Evolutionary conservation across 2,329 filamentous ascomycete species (phyloP), one percentile per base, ranked within the genome.

Genomic region (Claviceps sp.): DNA sequence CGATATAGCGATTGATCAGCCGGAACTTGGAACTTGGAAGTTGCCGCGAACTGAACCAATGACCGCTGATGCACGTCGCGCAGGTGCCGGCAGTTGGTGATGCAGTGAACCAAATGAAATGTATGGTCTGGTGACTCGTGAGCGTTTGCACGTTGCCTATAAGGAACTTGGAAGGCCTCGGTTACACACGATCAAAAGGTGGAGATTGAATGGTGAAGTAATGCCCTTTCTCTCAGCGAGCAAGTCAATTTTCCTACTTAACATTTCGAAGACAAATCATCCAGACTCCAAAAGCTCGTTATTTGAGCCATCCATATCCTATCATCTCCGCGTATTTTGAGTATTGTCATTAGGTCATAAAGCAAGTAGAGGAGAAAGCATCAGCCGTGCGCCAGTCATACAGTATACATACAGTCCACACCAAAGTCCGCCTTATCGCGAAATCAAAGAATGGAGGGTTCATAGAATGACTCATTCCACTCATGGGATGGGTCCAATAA

Each of bases 401-500:
- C 54, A 54, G 51, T 50, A 47, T 34, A 50, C 40, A 39, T n/a
- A 34, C 14, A 19, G 51, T 42, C 22, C 47, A 24, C 49, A 17
- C 41, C 34, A 51, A 48, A 26, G 11, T 3, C 19, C 14, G n/a
- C 26, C 30, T 43, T 42, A 42, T 34, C 30, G 56, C 61, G 61
- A 61, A 66, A 66, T 59, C 66, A 62, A 65, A 66, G 14, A 55
- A 48, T 45, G 59, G 56, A 26, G 57, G 30, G 52, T 47, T 66
- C 63, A 41, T 64, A 59, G 52, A 66, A 60, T 52, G 58, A 56
- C 17, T 66, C 61, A 48, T 56, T 52, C 65, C 66, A 69, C 30
- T 64, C 62, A 46, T 59, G 53, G 49, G 51, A 54, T 53, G 55
- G 59, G 48, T 66, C 63, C 13, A 55, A 49, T 51, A 65, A 56